Percentiles rank a stretch among this genome's conserved stretches.
These are phyloP conservation scores for Eucommia ulmoides DNA, from an alignment of 257 asterid genomes.

Conservation along the genomic window DNA sequence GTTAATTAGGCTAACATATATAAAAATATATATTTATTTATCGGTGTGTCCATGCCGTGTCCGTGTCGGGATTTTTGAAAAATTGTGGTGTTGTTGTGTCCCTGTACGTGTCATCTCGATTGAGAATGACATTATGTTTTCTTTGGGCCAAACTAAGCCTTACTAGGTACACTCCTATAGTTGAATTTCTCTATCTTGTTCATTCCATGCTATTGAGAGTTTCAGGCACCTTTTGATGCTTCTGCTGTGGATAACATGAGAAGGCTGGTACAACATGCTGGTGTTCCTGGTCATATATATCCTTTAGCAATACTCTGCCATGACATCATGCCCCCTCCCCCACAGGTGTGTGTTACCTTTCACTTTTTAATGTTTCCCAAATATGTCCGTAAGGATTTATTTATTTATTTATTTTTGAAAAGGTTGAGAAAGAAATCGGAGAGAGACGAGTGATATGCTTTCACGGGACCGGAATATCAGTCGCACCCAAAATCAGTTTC, in stretches of 20 bases:
- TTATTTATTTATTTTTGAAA: conserved; percentile 8
- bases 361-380: not conserved
- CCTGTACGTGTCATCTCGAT: too few species aligned
- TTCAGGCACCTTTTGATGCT: conserved; percentile 72
- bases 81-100: too few species aligned
- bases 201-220: not conserved
- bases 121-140: too few species aligned
- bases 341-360: conserved; percentile 29
- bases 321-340: conserved; percentile 83
- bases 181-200: too few species aligned
- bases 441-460: conserved; percentile 70
- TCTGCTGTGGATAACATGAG: conserved; percentile 77
- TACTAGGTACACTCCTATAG: too few species aligned
- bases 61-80: too few species aligned
- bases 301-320: conserved; percentile 65
- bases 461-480: conserved; percentile 81
- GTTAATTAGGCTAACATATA: too few species aligned
- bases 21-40: too few species aligned
- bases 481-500: conserved; percentile 40
- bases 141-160: too few species aligned
- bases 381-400: not conserved
- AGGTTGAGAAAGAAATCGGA: conserved; percentile 92
- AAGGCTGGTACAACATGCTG: conserved; percentile 75
- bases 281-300: conserved; percentile 61
- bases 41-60: too few species aligned